Base-by-base conservation (phyloP, 1,284 basidiomycete genomes). In the Austroboletus olivaceoglutinosus region DNA sequence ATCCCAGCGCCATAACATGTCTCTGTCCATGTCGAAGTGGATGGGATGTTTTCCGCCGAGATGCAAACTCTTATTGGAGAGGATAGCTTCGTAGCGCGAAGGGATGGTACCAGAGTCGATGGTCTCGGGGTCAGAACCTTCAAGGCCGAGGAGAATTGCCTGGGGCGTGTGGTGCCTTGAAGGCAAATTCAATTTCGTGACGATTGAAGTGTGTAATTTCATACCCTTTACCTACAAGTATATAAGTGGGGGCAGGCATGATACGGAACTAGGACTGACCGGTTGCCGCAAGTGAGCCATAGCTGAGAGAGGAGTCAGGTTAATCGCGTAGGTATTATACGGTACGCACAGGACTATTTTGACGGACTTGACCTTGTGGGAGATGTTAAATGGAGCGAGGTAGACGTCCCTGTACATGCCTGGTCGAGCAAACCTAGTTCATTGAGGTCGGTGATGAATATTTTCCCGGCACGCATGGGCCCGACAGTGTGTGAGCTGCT, bases 1-100 rank as follows among this genome's bases (percentile, higher is more conserved):
- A 58, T 92, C 89, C 83, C 86, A 94, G 45, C 87, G 79, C 92
- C 95, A 94, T 39, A 95, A 74, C 84, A 98, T 89, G 66, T 98
- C 95, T 34, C 81, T 77, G 55, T 93, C 85, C 76, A 91, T 87
- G 68, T 94, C 88, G 62, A 92, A 98, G 34, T 78, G 71, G 56
- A 98, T 90, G 19, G 78, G 73, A 54, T 88, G 86, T 47, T 76
- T 74, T 16, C 89, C 91, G n/a, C 81, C 85, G 3, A 95, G 76
- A 39, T 82, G 70, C 8, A 97, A 76, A 5, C 69, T 73, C 63
- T 88, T 86, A 56, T 77, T 81, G n/a, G 73, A 63, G 16, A 86
- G 65, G 51, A 95, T 93, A 8, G 77, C 72, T 8, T 78, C 72
- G 67, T 93, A 94, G 18, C 92, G 83, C 1, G 82, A 78, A 19